Conservation (phyloP, 805 yeast species). For the Metschnikowia lochheadii region DNA sequence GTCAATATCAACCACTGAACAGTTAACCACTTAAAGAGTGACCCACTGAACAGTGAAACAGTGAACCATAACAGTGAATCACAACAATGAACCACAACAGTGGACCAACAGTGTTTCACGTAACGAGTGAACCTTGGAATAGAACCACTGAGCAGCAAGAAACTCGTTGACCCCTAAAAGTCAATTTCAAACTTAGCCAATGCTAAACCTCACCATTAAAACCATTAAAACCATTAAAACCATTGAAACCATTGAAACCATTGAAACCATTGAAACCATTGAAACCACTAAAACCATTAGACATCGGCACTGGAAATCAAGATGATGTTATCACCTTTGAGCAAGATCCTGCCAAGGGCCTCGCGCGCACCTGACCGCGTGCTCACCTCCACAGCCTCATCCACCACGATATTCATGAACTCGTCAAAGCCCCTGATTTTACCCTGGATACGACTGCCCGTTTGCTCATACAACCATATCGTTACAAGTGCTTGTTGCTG, state of each 20-base stretch:
- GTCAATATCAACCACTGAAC: too few species aligned
- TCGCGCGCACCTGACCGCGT: conserved; percentile 46
- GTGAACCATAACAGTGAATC: too few species aligned
- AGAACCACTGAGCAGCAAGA: too few species aligned
- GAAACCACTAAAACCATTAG: neutral
- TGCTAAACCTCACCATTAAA: neutral
- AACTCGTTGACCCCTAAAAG: too few species aligned
- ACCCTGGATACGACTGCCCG: conserved; percentile 73
- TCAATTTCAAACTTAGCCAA: neutral
- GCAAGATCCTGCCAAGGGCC: conserved; percentile 65
- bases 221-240: too few species aligned
- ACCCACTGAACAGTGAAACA: too few species aligned
- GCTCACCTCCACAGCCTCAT: conserved; percentile 62
- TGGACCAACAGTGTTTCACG: too few species aligned
- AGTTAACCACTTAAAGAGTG: too few species aligned
- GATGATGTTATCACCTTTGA: conserved; percentile 94
- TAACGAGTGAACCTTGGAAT: too few species aligned
- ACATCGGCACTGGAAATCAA: conserved; percentile 47
- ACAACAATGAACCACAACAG: too few species aligned
- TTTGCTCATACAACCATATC: conserved; percentile 89
- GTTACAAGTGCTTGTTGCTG: conserved; percentile 78
- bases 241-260: too few species aligned
- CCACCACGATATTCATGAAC: conserved; percentile 79
- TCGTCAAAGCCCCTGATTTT: conserved; percentile 91
- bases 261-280: too few species aligned